Base-by-base conservation (phyloP, 441 rosid genomes). In the Macaranga tanarius region DNA sequence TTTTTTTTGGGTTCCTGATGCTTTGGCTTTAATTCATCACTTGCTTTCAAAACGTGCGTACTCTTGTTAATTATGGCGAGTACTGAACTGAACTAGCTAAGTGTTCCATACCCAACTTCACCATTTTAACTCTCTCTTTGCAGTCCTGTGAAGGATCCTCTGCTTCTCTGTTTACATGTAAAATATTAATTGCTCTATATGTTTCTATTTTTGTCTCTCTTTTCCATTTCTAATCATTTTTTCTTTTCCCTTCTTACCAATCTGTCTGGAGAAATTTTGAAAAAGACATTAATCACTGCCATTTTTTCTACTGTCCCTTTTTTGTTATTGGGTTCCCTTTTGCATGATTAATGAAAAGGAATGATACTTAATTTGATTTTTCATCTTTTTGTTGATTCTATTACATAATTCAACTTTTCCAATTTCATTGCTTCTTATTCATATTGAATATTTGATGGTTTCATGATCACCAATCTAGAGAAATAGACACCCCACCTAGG, bases 71-170 rank as follows among this genome's bases (percentile, higher is more conserved):
- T 60, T n/a, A 52, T 3, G 61, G 58, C 25, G 40, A 25, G 1
- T 31, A 31, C 11, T 60, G 63, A 60, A 8, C 19, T 1, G 22
- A 48, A 10, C 8, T 20, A 45, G 28, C 45, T 42, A 42, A 0
- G 47, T 23, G 75, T 63, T 57, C 75, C 75, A 72, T 72, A 52
- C 75, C 75, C 58, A 64, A 56, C 55, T 62, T 40, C 45, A 6
- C 2, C 66, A 20, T 66, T 64, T 63, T 42, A 62, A 28, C 48
- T 50, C 74, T 72, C 45, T 67, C 40, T 11, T 26, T 55, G 51
- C 70, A 44, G 71, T 42, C 47, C 69, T 65, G 45, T 22, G 57
- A 10, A 11, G 55, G 76, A 77, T 77, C 83, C 74, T 79, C 79
- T 75, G 69, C 51, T 60, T 11, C 63, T 65, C 76, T 77, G 51